A percentile compares a stretch with the other conserved stretches of the same genome.
Conservation (phyloP, 2,329 filamentous ascomycete genomes). For the Trichoderma arundinaceum region DNA sequence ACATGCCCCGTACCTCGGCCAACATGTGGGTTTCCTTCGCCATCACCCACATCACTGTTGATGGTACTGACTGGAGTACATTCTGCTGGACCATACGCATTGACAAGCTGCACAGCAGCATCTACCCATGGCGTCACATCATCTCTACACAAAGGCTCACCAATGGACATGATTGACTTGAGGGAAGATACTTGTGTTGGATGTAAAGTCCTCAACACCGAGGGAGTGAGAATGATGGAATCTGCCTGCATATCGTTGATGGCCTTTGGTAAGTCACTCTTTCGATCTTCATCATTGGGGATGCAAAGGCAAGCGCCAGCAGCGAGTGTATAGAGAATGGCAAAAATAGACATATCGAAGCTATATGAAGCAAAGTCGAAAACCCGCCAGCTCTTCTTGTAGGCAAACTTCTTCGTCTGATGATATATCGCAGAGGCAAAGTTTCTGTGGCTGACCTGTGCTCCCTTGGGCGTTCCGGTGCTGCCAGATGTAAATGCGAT, state of each 20-base stretch:
- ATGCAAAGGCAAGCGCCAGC: slow-evolving; percentile 46
- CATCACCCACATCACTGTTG: slow-evolving; percentile 44
- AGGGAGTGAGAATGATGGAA: slow-evolving; percentile 35
- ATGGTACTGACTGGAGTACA: slow-evolving; percentile 19
- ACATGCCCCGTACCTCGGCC: slow-evolving; percentile 16
- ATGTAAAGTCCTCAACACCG: not conserved
- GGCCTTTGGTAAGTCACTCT: no score
- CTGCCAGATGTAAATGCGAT: slow-evolving; percentile 31
- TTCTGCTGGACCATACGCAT: slow-evolving; percentile 29
- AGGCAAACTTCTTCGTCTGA: not conserved
- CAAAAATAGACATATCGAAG: slow-evolving; percentile 33
- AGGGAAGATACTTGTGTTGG: not conserved
- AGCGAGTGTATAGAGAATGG: slow-evolving; percentile 28
- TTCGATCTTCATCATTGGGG: no score
- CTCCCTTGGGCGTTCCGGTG: slow-evolving; percentile 35
- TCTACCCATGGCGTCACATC: slow-evolving; percentile 53
- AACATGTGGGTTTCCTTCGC: not conserved
- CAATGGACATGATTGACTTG: slow-evolving; percentile 46
- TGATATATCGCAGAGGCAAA: slow-evolving; percentile 35
- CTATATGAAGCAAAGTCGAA: slow-evolving; percentile 34
- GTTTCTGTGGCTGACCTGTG: slow-evolving; percentile 32
- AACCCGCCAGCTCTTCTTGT: slow-evolving; percentile 19
- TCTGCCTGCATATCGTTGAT: no score
- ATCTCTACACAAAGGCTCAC: slow-evolving; percentile 51
- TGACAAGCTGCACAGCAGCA: slow-evolving; percentile 50